Percentiles rank a stretch among this genome's conserved stretches.
phyloP scores from a whole-genome alignment of 768 basidiomycete genomes.

The Exidia glandulosa region DNA sequence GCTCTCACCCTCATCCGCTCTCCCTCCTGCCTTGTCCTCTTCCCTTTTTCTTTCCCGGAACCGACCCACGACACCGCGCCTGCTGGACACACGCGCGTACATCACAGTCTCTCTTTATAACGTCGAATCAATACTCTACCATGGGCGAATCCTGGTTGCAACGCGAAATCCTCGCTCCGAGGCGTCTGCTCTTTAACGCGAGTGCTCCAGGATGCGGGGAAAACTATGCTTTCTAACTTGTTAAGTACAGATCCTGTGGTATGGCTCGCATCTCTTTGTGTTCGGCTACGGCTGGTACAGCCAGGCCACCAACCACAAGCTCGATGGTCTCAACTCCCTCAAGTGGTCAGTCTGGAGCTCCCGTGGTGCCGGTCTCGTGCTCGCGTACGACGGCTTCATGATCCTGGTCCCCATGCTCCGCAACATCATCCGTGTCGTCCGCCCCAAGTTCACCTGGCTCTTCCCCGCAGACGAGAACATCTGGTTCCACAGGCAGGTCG shows the following conservation, averaged over 20 bases:
- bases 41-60: slow-evolving; percentile 7
- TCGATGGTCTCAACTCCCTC: slow-evolving; percentile 70
- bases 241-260: slow-evolving; percentile 45
- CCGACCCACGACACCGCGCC: neutral
- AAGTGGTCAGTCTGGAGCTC: slow-evolving; percentile 82
- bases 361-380: slow-evolving; percentile 82
- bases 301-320: slow-evolving; percentile 47
- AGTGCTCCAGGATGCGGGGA: neutral
- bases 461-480: slow-evolving; percentile 92
- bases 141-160: slow-evolving; percentile 69
- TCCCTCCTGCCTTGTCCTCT: slow-evolving; percentile 13
- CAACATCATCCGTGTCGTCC: slow-evolving; percentile 73
- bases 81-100: neutral
- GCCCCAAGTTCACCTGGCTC: slow-evolving; percentile 69
- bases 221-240: neutral
- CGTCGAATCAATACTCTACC: slow-evolving; percentile 4
- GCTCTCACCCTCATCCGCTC: slow-evolving; percentile 8
- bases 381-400: slow-evolving; percentile 77
- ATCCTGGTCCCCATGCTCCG: slow-evolving; percentile 86
- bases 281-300: slow-evolving; percentile 80
- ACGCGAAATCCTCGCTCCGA: slow-evolving; percentile 51
- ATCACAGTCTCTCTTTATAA: neutral
- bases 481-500: slow-evolving; percentile 93
- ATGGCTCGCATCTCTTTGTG: slow-evolving; percentile 59
- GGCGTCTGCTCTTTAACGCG: slow-evolving; percentile 61